These are phyloP conservation scores for Teratosphaeria pseudoeucalypti DNA, from an alignment of 2,329 filamentous ascomycete species.

Conservation along the genomic window DNA sequence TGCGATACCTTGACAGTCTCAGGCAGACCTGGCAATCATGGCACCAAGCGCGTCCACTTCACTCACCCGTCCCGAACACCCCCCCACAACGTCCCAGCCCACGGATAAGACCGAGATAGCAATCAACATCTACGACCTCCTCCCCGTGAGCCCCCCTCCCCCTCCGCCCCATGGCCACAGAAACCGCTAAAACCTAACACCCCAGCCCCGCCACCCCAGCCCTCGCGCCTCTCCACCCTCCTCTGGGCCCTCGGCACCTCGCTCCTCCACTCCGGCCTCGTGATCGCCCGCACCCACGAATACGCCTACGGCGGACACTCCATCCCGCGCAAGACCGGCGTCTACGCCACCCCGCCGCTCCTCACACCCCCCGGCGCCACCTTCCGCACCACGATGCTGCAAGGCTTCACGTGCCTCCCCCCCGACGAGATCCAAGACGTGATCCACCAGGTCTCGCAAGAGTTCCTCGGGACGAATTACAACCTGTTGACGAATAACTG, in stretches of 20 bases:
- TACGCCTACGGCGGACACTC: constrained; percentile 82
- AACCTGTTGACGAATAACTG: constrained; percentile 77
- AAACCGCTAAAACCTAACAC: constrained; percentile 6
- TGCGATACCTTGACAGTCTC: not conserved
- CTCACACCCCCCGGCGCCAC: constrained; percentile 67
- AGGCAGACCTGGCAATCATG: not conserved
- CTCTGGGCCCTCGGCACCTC: constrained; percentile 70
- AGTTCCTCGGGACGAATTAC: constrained; percentile 66
- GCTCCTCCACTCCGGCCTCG: constrained; percentile 72
- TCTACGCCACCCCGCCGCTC: constrained; percentile 67
- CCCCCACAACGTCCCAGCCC: constrained; percentile 3
- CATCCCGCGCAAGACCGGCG: constrained; percentile 58
- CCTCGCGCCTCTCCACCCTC: constrained; percentile 61
- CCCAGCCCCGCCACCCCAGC: constrained; percentile 34
- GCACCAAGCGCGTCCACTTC: not conserved
- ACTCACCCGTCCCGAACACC: not conserved
- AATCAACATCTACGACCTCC: constrained; percentile 29
- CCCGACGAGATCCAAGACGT: constrained; percentile 60
- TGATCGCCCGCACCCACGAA: constrained; percentile 63
- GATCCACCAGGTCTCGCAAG: constrained; percentile 56
- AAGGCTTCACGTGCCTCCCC: constrained; percentile 61
- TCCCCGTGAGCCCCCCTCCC: constrained; percentile 20
- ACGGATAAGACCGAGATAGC: constrained; percentile 22
- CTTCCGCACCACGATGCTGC: constrained; percentile 63
- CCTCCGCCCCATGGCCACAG: not conserved